Evolutionary conservation across 2,329 filamentous ascomycete species (phyloP).

Genomic region (Ceratocystis albifundus): DNA sequence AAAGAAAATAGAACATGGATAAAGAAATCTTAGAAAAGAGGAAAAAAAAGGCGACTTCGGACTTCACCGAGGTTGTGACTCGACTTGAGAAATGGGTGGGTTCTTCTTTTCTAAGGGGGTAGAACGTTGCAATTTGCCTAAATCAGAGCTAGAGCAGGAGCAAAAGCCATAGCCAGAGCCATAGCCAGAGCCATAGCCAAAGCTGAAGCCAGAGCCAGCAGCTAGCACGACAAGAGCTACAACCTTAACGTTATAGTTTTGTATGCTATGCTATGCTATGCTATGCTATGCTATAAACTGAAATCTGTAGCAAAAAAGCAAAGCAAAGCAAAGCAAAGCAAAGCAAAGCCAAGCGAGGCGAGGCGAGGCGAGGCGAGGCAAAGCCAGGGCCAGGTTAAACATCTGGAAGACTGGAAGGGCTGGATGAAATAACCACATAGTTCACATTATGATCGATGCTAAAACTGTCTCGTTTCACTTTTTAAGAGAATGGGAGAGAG

Average conservation of each 20-base stretch:
- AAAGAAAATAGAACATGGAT: neutral
- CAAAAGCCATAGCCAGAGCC: no score
- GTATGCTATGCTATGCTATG: no score
- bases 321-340: neutral
- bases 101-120: neutral
- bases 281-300: neutral
- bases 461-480: neutral
- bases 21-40: neutral
- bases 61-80: conserved; percentile 6
- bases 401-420: no score
- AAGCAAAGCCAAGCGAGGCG: neutral
- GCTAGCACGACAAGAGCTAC: neutral
- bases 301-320: neutral
- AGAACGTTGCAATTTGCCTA: conserved; percentile 6
- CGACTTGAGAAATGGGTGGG: neutral
- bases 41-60: neutral
- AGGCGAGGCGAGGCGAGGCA: neutral
- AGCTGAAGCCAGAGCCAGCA: no score
- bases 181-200: no score
- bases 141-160: neutral
- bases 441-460: neutral
- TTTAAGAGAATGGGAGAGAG: neutral
- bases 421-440: neutral
- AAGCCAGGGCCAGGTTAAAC: neutral
- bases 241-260: conserved; percentile 1